Conservation (phyloP, 768 basidiomycete genomes). For the Kwoniella heveanensis region DNA sequence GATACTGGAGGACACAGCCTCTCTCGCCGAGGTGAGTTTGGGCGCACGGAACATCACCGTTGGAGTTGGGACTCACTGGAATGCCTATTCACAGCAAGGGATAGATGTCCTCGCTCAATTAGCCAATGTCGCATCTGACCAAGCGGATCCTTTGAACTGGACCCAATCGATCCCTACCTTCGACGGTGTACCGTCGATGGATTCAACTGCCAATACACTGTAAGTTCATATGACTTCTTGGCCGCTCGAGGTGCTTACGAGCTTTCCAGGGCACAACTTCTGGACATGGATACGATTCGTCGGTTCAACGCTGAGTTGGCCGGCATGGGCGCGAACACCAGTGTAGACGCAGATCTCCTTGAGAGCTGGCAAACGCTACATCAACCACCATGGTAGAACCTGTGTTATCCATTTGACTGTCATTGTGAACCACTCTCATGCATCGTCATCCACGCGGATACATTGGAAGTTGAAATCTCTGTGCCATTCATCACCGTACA, state of each 20-base stretch:
- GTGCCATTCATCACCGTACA: too few species aligned
- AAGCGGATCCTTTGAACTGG: neutral
- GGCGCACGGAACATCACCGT: neutral
- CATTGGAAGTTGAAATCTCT: too few species aligned
- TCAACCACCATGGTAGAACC: neutral
- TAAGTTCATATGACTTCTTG: neutral
- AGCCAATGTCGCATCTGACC: neutral
- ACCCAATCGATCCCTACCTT: neutral
- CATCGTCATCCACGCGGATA: too few species aligned
- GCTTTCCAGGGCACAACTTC: neutral
- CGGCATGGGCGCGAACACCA: neutral
- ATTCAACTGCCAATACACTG: neutral
- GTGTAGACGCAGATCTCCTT: neutral
- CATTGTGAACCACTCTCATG: too few species aligned
- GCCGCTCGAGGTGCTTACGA: neutral
- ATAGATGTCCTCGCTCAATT: neutral
- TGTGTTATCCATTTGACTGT: too few species aligned
- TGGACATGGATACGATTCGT: neutral
- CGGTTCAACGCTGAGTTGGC: constrained; percentile 2
- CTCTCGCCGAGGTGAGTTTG: neutral
- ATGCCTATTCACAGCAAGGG: neutral
- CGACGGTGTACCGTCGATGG: neutral
- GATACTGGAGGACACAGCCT: neutral
- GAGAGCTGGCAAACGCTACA: neutral
- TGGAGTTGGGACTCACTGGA: too few species aligned